These are phyloP conservation scores for Metarhizium brunneum DNA, from an alignment of 2,329 filamentous ascomycete species.

Conservation along the genomic window DNA sequence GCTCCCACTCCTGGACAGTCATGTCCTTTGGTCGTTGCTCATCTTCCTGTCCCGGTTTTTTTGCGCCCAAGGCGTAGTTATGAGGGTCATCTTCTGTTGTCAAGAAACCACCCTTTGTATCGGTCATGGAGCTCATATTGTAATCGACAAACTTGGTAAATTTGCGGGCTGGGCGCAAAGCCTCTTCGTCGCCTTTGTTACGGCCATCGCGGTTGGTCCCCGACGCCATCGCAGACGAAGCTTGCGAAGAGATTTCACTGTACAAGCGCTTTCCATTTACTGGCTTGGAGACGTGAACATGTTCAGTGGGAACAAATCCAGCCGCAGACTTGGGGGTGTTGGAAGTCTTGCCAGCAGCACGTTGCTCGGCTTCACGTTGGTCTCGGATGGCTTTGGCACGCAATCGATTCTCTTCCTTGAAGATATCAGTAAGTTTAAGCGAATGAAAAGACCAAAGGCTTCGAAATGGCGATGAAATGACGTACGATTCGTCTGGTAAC, in stretches of 20 bases:
- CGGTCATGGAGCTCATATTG: conserved; percentile 95
- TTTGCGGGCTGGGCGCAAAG: conserved; percentile 69
- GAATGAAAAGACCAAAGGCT: neutral
- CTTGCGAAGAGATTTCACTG: conserved; percentile 44
- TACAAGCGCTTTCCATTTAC: conserved; percentile 58
- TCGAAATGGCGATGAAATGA: neutral
- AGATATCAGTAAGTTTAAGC: conserved; percentile 7
- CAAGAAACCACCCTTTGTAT: conserved; percentile 93
- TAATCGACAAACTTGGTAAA: conserved; percentile 96
- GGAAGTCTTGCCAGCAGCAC: conserved; percentile 31
- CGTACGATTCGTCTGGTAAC: conserved; percentile 46
- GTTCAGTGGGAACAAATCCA: conserved; percentile 61
- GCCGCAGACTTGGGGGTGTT: conserved; percentile 44
- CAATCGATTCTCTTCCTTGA: conserved; percentile 75
- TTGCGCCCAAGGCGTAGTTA: conserved; percentile 59
- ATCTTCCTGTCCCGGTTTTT: conserved; percentile 26
- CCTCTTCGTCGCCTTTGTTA: conserved; percentile 33
- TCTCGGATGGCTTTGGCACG: conserved; percentile 81
- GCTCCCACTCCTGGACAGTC: conserved; percentile 87
- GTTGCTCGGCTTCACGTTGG: conserved; percentile 56
- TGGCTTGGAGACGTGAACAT: conserved; percentile 44
- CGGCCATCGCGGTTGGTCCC: conserved; percentile 62
- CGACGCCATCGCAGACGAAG: conserved; percentile 28
- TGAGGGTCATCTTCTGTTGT: conserved; percentile 85
- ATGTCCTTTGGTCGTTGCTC: conserved; percentile 73